Evolutionary conservation across 1,139 yeast species (phyloP).

Genomic region (Geotrichum europaeum): DNA sequence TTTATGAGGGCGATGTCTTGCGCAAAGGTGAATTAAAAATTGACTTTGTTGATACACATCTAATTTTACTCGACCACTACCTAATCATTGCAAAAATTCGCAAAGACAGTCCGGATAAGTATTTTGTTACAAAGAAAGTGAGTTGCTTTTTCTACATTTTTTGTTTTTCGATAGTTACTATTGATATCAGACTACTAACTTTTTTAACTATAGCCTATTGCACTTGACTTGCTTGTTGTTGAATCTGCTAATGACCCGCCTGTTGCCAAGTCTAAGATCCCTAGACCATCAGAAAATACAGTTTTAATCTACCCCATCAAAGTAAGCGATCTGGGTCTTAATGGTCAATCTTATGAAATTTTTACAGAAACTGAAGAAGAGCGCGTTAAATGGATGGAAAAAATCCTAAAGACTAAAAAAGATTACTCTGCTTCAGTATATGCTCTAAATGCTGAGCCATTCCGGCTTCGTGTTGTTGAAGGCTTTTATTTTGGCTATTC

Average conservation of each 20-base stretch:
- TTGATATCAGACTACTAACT: not conserved
- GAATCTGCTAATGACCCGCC: constrained; percentile 34
- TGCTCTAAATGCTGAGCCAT: constrained; percentile 48
- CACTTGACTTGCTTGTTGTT: constrained; percentile 37
- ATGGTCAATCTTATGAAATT: constrained; percentile 48
- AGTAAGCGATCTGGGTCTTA: constrained; percentile 43
- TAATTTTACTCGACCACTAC: constrained; percentile 68
- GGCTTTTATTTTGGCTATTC: constrained; percentile 60
- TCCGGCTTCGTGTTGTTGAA: constrained; percentile 47
- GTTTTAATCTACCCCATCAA: constrained; percentile 42
- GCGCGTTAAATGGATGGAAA: constrained; percentile 47
- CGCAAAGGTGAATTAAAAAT: constrained; percentile 58
- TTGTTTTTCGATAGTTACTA: constrained; percentile 16
- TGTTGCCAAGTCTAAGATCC: constrained; percentile 30
- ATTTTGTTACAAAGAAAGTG: constrained; percentile 20
- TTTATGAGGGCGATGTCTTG: constrained; percentile 54
- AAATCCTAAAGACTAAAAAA: constrained; percentile 51
- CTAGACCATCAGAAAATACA: constrained; percentile 21
- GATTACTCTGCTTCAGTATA: constrained; percentile 43
- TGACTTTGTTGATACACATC: constrained; percentile 43
- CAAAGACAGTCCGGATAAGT: constrained; percentile 29
- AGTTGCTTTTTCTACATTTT: constrained; percentile 10
- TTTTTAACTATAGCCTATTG: constrained; percentile 33
- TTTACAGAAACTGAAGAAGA: constrained; percentile 44
- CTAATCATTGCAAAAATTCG: constrained; percentile 56